Evolutionary conservation across 192 early-diverging fungal species (phyloP).

Genomic region (Coemansia sp.): DNA sequence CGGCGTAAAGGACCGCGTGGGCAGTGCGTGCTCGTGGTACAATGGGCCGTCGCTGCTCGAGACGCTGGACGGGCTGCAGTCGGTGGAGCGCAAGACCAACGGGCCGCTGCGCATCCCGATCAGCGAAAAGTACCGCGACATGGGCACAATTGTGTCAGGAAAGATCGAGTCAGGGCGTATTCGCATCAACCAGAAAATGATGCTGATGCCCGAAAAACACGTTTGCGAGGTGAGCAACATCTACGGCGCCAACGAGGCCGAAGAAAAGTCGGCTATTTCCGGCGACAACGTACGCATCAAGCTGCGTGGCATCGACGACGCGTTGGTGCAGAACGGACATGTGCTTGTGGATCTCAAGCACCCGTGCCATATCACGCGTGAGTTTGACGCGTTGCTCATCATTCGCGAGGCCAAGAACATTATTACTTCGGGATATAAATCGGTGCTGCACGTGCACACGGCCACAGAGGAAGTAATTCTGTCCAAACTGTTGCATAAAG

Average conservation of each 20-base stretch:
- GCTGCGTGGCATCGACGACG: slow-evolving; percentile 91
- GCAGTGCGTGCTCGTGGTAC: slow-evolving; percentile 68
- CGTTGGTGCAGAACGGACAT: slow-evolving; percentile 82
- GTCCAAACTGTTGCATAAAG: slow-evolving; percentile 76
- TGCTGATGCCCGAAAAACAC: slow-evolving; percentile 91
- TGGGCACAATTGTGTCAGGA: slow-evolving; percentile 94
- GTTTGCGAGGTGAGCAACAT: slow-evolving; percentile 76
- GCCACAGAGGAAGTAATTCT: slow-evolving; percentile 86
- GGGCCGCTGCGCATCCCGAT: slow-evolving; percentile 93
- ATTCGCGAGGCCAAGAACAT: slow-evolving; percentile 96
- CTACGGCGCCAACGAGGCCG: slow-evolving; percentile 79
- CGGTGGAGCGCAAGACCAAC: slow-evolving; percentile 82
- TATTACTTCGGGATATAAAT: slow-evolving; percentile 92
- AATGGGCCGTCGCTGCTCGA: slow-evolving; percentile 87
- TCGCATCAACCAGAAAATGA: slow-evolving; percentile 79
- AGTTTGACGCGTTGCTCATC: slow-evolving; percentile 83
- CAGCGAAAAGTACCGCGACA: slow-evolving; percentile 95
- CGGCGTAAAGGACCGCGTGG: slow-evolving; percentile 87
- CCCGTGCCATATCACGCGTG: slow-evolving; percentile 75
- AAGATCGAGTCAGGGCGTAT: slow-evolving; percentile 95
- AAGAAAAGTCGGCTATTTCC: slow-evolving; percentile 68
- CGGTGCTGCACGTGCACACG: slow-evolving; percentile 90
- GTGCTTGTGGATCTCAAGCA: slow-evolving; percentile 77
- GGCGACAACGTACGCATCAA: slow-evolving; percentile 95
- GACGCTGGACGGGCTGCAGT: slow-evolving; percentile 77